Conservation (phyloP, 2,329 filamentous ascomycete genomes). For the Grosmannia serpens region DNA sequence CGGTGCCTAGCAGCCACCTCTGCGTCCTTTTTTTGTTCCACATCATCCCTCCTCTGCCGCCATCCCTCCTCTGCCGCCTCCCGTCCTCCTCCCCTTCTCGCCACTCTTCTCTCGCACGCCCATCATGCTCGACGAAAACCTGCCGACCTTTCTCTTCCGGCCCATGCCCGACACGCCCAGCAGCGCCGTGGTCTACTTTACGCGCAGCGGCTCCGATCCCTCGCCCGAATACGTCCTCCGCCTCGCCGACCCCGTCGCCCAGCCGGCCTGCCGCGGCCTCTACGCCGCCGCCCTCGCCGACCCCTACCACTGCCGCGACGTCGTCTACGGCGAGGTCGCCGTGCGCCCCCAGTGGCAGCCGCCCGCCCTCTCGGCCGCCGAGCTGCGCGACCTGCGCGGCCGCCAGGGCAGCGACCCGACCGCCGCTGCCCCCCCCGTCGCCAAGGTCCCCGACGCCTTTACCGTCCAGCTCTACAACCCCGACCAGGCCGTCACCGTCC, state of each 20-base stretch:
- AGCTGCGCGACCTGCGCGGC: conserved; percentile 49
- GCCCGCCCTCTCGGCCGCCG: conserved; percentile 68
- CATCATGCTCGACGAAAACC: conserved; percentile 81
- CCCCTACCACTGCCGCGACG: conserved; percentile 57
- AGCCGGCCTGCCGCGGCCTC: conserved; percentile 59
- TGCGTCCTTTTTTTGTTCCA: background rate
- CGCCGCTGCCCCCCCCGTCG: conserved; percentile 48
- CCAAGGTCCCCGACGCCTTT: conserved; percentile 67
- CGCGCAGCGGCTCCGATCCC: conserved; percentile 70
- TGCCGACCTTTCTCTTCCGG: conserved; percentile 59
- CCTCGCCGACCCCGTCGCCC: conserved; percentile 57
- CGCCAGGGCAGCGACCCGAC: conserved; percentile 1
- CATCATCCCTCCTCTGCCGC: background rate
- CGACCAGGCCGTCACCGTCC: conserved; percentile 67
- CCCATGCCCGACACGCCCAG: conserved; percentile 39
- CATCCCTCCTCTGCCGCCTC: background rate
- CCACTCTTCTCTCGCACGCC: background rate
- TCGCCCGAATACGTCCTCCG: conserved; percentile 70
- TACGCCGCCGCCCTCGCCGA: conserved; percentile 84
- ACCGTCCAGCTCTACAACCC: conserved; percentile 88
- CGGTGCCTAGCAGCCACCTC: too few species aligned
- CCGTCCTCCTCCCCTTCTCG: background rate
- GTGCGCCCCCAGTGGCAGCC: conserved; percentile 79
- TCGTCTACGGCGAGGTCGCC: conserved; percentile 79
- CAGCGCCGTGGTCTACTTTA: conserved; percentile 46